Conservation (phyloP, 1,284 basidiomycete genomes). For the Trichosporon sp. region DNA sequence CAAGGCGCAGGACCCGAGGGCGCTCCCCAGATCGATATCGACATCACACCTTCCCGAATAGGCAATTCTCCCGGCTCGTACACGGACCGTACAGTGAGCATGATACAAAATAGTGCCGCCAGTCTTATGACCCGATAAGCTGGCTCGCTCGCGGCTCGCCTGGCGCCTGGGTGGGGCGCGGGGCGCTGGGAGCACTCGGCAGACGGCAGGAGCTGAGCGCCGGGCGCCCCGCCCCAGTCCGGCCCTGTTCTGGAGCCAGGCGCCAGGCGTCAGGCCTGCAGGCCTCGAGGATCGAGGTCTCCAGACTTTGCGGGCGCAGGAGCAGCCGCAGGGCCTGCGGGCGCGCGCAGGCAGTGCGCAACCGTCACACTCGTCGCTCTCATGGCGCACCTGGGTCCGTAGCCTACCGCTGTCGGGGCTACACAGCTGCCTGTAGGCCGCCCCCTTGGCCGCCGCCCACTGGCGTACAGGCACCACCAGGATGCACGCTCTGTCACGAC, state of each 20-base stretch:
- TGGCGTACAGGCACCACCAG: not conserved
- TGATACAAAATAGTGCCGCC: not conserved
- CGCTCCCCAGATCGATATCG: not conserved
- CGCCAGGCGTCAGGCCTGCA: not conserved
- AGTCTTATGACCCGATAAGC: not conserved
- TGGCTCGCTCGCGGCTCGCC: not conserved
- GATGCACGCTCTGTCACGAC: not conserved
- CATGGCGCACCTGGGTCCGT: not conserved
- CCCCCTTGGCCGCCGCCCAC: not conserved
- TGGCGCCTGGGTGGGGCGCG: too few species aligned
- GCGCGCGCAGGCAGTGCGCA: not conserved
- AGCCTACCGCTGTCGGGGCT: not conserved
- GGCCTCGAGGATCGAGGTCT: too few species aligned
- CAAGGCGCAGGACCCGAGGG: not conserved
- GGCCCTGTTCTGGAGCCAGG: not conserved
- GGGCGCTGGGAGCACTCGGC: not conserved
- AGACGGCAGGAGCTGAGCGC: not conserved
- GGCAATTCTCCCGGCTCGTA: not conserved
- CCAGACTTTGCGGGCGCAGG: too few species aligned
- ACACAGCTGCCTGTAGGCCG: not conserved
- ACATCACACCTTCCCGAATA: not conserved
- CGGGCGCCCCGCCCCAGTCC: not conserved
- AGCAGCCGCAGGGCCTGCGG: not conserved
- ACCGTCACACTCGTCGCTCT: not conserved
- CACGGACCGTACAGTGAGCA: not conserved